Conservation (phyloP, 805 yeast genomes). For the Ogataea nonfermentans region DNA sequence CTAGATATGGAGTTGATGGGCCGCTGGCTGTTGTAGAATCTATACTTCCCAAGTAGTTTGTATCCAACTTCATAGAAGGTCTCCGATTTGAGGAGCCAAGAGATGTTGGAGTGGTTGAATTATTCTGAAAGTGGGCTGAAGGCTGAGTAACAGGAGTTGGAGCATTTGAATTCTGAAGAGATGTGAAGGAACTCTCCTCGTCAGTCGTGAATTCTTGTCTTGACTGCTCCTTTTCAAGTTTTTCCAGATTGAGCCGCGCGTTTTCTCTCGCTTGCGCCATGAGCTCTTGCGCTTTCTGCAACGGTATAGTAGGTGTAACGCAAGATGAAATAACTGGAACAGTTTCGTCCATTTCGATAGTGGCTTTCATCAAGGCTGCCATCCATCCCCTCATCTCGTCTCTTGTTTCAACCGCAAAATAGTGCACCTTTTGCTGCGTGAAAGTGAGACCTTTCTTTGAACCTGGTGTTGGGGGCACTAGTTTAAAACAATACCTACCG, state of each 20-base stretch:
- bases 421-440: conserved; percentile 94
- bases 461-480: conserved; percentile 98
- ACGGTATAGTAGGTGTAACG: conserved; percentile 90
- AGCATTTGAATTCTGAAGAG: conserved; percentile 16
- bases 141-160: conserved; percentile 25
- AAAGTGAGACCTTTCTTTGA: conserved; percentile 91
- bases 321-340: conserved; percentile 92
- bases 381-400: conserved; percentile 96
- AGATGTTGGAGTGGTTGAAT: conserved; percentile 33
- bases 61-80: conserved; percentile 36
- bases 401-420: conserved; percentile 87
- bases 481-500: conserved; percentile 89
- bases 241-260: conserved; percentile 51
- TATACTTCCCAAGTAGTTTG: conserved; percentile 37
- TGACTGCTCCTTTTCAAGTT: conserved; percentile 38
- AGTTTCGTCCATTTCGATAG: conserved; percentile 91
- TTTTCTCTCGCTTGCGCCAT: conserved; percentile 80
- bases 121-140: conserved; percentile 22
- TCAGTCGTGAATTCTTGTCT: conserved; percentile 17
- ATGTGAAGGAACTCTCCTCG: conserved; percentile 18
- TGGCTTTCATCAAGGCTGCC: conserved; percentile 91
- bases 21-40: conserved; percentile 38
- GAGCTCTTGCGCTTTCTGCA: conserved; percentile 83
- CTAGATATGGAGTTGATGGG: conserved; percentile 64
- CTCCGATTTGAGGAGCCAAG: conserved; percentile 19